These are phyloP conservation scores for Aurantiochytrium sp. DNA, from an alignment of 108 stramenopile genomes.

Conservation along the genomic window DNA sequence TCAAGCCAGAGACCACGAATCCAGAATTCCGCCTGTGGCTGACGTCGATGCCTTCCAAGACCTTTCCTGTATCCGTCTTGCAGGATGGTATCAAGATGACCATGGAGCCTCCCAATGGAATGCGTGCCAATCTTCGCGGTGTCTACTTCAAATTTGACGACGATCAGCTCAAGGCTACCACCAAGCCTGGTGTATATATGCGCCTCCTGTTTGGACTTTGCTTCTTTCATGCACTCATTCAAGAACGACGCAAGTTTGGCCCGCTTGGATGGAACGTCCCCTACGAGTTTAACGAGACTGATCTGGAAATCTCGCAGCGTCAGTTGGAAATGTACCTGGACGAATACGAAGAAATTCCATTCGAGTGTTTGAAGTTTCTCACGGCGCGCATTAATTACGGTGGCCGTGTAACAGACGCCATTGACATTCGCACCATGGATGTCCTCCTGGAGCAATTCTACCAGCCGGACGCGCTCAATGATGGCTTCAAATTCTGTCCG, in stretches of 20 bases:
- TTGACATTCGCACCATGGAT: conserved; percentile 48
- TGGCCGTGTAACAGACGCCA: conserved; percentile 50
- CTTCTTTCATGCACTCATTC: conserved; percentile 51
- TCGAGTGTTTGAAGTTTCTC: conserved; percentile 48
- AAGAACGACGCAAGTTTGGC: conserved; percentile 52
- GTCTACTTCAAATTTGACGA: conserved; percentile 50
- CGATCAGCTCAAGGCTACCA: conserved; percentile 32
- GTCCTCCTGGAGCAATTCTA: conserved; percentile 42
- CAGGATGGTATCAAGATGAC: conserved; percentile 55
- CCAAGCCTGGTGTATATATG: conserved; percentile 38
- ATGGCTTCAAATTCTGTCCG: background rate
- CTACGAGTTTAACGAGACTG: conserved; percentile 58
- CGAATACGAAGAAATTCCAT: conserved; percentile 47
- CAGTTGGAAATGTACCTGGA: conserved; percentile 36
- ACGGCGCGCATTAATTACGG: conserved; percentile 58
- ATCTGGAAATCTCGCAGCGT: conserved; percentile 50
- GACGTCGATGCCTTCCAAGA: conserved; percentile 46
- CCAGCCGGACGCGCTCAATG: conserved; percentile 26
- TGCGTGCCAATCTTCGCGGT: conserved; percentile 40
- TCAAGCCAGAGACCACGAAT: conserved; percentile 39
- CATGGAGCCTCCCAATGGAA: conserved; percentile 53
- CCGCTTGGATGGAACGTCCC: conserved; percentile 51
- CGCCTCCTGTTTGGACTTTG: conserved; percentile 51
- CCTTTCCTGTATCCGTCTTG: conserved; percentile 49
- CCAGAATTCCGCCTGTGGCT: conserved; percentile 57